These are phyloP conservation scores for Tylopilus felleus DNA, from an alignment of 768 basidiomycete genomes.

Conservation along the genomic window DNA sequence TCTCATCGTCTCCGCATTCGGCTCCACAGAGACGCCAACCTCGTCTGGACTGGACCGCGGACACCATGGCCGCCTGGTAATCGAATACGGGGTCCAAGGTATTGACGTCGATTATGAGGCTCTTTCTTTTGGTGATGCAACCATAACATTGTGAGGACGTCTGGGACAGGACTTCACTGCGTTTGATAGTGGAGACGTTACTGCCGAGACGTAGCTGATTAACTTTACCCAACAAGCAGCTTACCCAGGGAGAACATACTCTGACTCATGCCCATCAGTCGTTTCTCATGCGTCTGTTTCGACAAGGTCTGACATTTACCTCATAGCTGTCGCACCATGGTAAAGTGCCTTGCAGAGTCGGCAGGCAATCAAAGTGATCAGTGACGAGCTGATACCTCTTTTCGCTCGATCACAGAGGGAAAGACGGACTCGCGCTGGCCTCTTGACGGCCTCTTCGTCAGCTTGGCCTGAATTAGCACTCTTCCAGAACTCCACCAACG, in stretches of 20 bases:
- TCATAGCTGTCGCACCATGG: conserved; percentile 23
- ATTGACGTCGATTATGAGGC: conserved; percentile 56
- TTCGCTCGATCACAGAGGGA: conserved; percentile 47
- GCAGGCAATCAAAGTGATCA: neutral
- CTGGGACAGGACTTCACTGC: conserved; percentile 32
- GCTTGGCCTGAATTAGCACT: conserved; percentile 60
- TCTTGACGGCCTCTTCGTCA: conserved; percentile 56
- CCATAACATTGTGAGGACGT: neutral
- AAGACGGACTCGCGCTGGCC: conserved; percentile 51
- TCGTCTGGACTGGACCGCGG: conserved; percentile 41
- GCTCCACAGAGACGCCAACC: conserved; percentile 42
- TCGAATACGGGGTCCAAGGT: conserved; percentile 45
- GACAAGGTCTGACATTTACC: neutral
- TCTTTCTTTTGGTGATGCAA: neutral
- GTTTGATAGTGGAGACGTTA: conserved; percentile 36
- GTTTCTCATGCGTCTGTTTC: neutral
- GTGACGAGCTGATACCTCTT: neutral
- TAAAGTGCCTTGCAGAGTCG: neutral
- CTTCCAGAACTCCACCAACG: conserved; percentile 48
- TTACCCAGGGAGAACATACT: conserved; percentile 25
- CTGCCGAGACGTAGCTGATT: conserved; percentile 35
- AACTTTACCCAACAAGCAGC: conserved; percentile 30
- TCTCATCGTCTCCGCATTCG: conserved; percentile 55
- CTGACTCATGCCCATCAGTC: conserved; percentile 32
- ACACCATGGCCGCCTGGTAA: conserved; percentile 47